Evolutionary conservation across 768 basidiomycete species (phyloP).

Genomic region (Suillus plorans): DNA sequence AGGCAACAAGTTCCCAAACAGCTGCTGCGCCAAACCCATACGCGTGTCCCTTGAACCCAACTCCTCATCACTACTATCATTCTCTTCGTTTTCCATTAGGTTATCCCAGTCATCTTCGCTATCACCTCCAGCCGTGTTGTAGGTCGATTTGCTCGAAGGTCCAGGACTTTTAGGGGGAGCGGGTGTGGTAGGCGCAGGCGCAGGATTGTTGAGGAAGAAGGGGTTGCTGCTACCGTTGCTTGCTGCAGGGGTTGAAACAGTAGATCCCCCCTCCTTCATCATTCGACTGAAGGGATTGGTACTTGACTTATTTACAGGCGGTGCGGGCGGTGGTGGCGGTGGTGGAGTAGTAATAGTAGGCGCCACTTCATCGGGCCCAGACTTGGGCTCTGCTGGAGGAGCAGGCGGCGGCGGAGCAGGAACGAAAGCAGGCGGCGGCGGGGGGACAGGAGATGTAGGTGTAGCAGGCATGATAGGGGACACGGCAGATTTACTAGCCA

Average conservation of each 20-base stretch:
- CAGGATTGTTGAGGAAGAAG: slow-evolving; percentile 59
- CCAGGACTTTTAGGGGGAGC: slow-evolving; percentile 49
- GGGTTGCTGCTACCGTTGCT: slow-evolving; percentile 66
- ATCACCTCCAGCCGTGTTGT: slow-evolving; percentile 59
- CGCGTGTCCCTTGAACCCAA: slow-evolving; percentile 61
- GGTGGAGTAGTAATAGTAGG: slow-evolving; percentile 36
- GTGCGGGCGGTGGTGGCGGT: slow-evolving; percentile 27
- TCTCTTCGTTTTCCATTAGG: slow-evolving; percentile 69
- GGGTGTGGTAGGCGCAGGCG: slow-evolving; percentile 33
- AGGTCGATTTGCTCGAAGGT: slow-evolving; percentile 52
- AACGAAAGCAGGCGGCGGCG: slow-evolving; percentile 36
- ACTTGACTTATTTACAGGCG: slow-evolving; percentile 43
- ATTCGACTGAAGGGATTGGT: slow-evolving; percentile 84
- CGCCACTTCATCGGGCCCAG: slow-evolving; percentile 19
- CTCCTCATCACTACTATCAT: slow-evolving; percentile 81
- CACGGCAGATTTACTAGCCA: slow-evolving; percentile 38
- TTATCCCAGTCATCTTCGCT: slow-evolving; percentile 85
- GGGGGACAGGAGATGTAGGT: slow-evolving; percentile 34
- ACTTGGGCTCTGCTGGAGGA: slow-evolving; percentile 13
- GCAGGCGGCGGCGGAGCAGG: slow-evolving; percentile 32
- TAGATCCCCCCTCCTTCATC: slow-evolving; percentile 46
- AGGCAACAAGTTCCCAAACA: slow-evolving; percentile 75
- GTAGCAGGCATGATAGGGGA: slow-evolving; percentile 27
- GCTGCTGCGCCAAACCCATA: slow-evolving; percentile 68
- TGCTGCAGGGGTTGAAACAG: slow-evolving; percentile 30